Percentiles rank a stretch among this genome's conserved stretches.
Evolutionary conservation across 2,329 filamentous ascomycete species (phyloP).

Genomic region (Cercospora berteroae): DNA sequence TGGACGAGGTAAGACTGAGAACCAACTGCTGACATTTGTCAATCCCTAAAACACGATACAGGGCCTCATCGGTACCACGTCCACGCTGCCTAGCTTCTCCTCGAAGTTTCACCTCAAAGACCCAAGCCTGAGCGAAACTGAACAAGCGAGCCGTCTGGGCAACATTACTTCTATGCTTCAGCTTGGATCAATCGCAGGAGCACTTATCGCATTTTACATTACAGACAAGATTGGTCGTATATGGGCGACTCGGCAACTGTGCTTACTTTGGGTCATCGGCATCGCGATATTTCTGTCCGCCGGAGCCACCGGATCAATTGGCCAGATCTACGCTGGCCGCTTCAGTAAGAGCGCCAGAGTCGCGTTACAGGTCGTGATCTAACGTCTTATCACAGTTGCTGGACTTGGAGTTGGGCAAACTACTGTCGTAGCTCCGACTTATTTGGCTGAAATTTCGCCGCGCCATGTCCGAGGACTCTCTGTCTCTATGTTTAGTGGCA

Average conservation of each 20-base stretch:
- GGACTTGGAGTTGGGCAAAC: constrained; percentile 50
- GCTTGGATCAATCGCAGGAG: constrained; percentile 70
- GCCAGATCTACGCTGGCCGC: constrained; percentile 40
- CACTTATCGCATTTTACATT: constrained; percentile 54
- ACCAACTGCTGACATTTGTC: not conserved
- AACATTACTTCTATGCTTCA: constrained; percentile 83
- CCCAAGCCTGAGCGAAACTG: constrained; percentile 49
- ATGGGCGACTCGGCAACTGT: constrained; percentile 34
- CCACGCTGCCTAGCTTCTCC: constrained; percentile 65
- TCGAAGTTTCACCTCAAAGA: constrained; percentile 56
- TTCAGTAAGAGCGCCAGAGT: constrained; percentile 28
- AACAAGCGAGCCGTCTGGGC: constrained; percentile 59
- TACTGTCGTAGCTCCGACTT: constrained; percentile 58
- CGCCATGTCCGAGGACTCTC: constrained; percentile 64
- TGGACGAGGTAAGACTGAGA: constrained; percentile 58
- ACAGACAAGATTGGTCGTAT: constrained; percentile 36
- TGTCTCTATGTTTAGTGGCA: constrained; percentile 67
- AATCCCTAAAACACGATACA: not conserved
- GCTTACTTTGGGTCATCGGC: constrained; percentile 31
- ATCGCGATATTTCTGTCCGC: constrained; percentile 48
- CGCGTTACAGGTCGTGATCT: not conserved
- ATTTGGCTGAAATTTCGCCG: constrained; percentile 53
- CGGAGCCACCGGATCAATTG: constrained; percentile 35
- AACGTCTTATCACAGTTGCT: constrained; percentile 31
- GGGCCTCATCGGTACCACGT: constrained; percentile 60